These are phyloP conservation scores for Leishmania martiniquensis DNA, from an alignment of 208 protist genomes.

Conservation along the genomic window DNA sequence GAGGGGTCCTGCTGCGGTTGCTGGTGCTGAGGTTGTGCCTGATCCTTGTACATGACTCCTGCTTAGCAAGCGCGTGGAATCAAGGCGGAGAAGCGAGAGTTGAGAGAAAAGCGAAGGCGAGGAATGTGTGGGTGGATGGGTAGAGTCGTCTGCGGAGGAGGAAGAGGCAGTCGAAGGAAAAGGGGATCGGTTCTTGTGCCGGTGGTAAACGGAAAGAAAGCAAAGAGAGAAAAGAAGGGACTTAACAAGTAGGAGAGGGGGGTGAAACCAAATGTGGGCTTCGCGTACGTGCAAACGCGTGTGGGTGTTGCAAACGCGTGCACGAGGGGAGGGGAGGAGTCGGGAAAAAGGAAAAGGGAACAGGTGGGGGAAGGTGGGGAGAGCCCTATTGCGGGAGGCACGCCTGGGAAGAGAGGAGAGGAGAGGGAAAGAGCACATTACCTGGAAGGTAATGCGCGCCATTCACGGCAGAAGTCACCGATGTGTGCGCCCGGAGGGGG, in stretches of 20 bases:
- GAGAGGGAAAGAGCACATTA: background rate
- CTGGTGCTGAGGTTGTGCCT: conserved; percentile 9
- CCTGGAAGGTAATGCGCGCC: background rate
- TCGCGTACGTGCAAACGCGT: background rate
- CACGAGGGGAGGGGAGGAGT: background rate
- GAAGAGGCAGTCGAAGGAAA: no score
- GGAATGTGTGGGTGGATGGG: background rate
- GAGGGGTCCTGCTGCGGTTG: conserved; percentile 5
- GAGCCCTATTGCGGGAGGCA: background rate
- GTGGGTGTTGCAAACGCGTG: background rate
- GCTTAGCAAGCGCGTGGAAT: conserved; percentile 18
- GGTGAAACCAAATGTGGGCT: conserved; percentile 12
- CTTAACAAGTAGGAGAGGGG: conserved; percentile 18
- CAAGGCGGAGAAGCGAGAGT: conserved; percentile 11
- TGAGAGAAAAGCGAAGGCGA: background rate
- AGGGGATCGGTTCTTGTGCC: background rate
- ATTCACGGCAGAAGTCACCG: background rate
- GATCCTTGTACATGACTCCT: conserved; percentile 20
- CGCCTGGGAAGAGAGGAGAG: background rate
- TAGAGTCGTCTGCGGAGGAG: background rate
- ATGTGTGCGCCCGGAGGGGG: background rate
- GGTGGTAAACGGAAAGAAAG: background rate
- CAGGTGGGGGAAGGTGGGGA: no score
- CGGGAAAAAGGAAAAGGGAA: background rate
- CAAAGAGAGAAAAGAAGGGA: conserved; percentile 6